A percentile compares a stretch with the other conserved stretches of the same genome.
phyloP scores from a whole-genome alignment of 2,329 filamentous ascomycete genomes.

The Macroventuria anomochaeta region DNA sequence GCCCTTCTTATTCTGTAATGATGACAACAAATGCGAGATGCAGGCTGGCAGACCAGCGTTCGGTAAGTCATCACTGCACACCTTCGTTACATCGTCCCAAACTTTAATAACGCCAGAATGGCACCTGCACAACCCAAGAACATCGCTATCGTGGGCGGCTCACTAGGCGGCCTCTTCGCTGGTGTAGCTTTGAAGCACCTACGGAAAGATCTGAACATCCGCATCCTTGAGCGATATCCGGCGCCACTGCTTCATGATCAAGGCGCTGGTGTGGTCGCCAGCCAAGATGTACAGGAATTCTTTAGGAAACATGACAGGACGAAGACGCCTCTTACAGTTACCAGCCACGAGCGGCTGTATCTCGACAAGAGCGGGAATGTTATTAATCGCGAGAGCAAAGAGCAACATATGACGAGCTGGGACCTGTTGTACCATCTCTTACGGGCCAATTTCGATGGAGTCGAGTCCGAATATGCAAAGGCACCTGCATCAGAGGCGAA shows the following conservation, averaged over 20 bases:
- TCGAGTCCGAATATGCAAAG: slow-evolving; percentile 29
- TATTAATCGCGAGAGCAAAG: slow-evolving; percentile 26
- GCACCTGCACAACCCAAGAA: slow-evolving; percentile 24
- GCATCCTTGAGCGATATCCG: slow-evolving; percentile 36
- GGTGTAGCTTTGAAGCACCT: slow-evolving; percentile 33
- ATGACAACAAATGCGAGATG: slow-evolving; percentile 1
- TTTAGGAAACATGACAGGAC: slow-evolving; percentile 30
- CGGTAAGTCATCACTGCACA: not conserved
- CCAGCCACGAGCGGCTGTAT: slow-evolving; percentile 30
- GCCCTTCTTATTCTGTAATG: slow-evolving; percentile 6
- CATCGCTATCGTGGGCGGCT: slow-evolving; percentile 34
- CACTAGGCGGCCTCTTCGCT: slow-evolving; percentile 30
- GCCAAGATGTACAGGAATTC: slow-evolving; percentile 29
- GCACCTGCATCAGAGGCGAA: slow-evolving; percentile 17
- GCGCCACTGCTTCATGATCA: slow-evolving; percentile 36
- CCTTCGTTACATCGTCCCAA: not conserved
- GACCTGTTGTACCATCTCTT: slow-evolving; percentile 37
- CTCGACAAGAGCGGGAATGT: slow-evolving; percentile 28
- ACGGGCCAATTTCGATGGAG: slow-evolving; percentile 34
- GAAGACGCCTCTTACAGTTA: slow-evolving; percentile 25
- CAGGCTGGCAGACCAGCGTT: no score
- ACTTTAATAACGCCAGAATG: slow-evolving; percentile 9
- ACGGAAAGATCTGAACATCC: slow-evolving; percentile 28
- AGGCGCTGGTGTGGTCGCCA: slow-evolving; percentile 36
- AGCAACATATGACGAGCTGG: slow-evolving; percentile 40